phyloP scores from a whole-genome alignment of 148 eudicot genomes.

The Rhododendron ferrugineum region DNA sequence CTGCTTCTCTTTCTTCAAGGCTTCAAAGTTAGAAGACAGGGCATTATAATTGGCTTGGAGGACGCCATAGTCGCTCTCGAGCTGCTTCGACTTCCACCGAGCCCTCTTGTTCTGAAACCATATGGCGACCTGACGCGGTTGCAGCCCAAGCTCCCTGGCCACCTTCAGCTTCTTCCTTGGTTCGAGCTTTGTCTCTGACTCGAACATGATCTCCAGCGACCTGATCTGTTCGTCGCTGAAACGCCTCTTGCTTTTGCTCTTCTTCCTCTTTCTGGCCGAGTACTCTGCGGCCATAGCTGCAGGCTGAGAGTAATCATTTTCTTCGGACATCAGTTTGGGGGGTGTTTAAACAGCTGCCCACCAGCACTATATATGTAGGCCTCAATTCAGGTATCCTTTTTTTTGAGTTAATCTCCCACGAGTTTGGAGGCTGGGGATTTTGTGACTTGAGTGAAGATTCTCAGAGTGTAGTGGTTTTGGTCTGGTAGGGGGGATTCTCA shows the following conservation, averaged over 20 bases:
- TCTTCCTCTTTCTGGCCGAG: constrained; percentile 4
- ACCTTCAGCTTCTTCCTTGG: constrained; percentile 58
- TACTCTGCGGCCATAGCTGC: not conserved
- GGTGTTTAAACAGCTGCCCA: not conserved
- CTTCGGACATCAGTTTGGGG: not conserved
- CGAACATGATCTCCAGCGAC: constrained; percentile 48
- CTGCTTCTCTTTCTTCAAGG: constrained; percentile 44
- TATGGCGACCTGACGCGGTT: constrained; percentile 66
- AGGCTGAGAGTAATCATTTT: not conserved
- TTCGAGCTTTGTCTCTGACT: constrained; percentile 56
- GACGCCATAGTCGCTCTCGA: constrained; percentile 38
- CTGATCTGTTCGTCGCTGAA: constrained; percentile 57
- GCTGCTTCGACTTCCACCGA: constrained; percentile 60
- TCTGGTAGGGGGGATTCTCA: not conserved
- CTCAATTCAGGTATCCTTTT: not conserved
- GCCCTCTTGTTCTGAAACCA: constrained; percentile 82
- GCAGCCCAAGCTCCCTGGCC: constrained; percentile 52
- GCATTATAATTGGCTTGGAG: constrained; percentile 40
- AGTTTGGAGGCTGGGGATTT: not conserved
- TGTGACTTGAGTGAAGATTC: not conserved
- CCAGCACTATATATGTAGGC: not conserved
- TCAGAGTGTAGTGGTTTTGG: not conserved
- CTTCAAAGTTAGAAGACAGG: constrained; percentile 40
- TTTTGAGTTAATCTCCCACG: not conserved
- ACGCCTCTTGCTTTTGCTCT: constrained; percentile 40